Evolutionary conservation across 164 flowering plant species (phyloP), one percentile per base, ranked within the genome.

Genomic region (Berberis thunbergii): DNA sequence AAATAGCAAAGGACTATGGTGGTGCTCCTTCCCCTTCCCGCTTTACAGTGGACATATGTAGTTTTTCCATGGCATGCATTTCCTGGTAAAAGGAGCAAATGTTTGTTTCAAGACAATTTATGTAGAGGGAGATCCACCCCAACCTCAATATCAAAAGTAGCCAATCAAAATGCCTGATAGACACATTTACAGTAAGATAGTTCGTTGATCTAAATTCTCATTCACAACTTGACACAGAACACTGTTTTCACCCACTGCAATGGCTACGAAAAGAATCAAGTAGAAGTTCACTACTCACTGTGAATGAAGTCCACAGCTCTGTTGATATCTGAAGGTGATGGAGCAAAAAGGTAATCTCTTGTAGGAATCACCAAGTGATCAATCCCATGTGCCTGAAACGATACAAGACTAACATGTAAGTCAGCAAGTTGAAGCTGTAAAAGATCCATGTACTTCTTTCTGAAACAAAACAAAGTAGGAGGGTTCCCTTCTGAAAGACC

Each of bases 21-120:
- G 49, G 98, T 89, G 73, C 98, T 92, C 61, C 97, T 85, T 12
- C 98, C 96, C 41, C 98, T 79, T 49, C 96, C 98, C 67, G 98
- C 98, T 77, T 89, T 89, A 71, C 96, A 92, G 79, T 92, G 98
- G 45, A 92, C 96, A 75, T 89, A 92, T 12, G 96, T 89, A 10
- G 82, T 85, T 65, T 57, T 77, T 56, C 88, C 84, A 70, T 62
- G 63, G 7, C 76, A 77, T 9, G 84, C 80, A 73, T 80, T 81
- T 49, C 65, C 87, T 83, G 68, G 54, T 69, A 41, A 59, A 60
- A 44, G 11, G 42, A 8, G 2, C n/a, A 41, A 52, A 46, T 44
- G 5, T 13, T 6, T 54, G 26, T 26, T 26, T 26, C 26, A 26
- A 13, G n/a, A 26, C 26, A 26, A 26, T 26, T 45, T 11, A 48